Conservation (phyloP, 2,329 filamentous ascomycete genomes). For the Diaporthe australafricana region DNA sequence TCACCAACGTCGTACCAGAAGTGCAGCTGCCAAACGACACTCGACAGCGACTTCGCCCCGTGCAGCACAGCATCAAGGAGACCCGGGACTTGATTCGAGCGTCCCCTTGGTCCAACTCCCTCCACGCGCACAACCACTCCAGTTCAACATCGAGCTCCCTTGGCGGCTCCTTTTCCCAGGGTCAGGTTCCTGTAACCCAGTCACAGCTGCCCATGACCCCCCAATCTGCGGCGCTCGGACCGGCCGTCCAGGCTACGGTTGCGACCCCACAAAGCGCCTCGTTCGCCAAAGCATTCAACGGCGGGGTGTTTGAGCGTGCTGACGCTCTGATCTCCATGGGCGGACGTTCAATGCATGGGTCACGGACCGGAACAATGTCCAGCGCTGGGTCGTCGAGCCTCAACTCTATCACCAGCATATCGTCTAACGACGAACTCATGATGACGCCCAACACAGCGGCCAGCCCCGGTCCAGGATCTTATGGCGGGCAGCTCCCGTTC, state of each 20-base stretch:
- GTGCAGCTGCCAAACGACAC: slow-evolving; percentile 73
- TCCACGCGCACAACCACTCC: slow-evolving; percentile 47
- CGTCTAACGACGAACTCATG: slow-evolving; percentile 44
- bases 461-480: slow-evolving; percentile 40
- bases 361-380: slow-evolving; percentile 68
- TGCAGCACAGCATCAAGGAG: slow-evolving; percentile 87
- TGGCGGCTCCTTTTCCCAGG: slow-evolving; percentile 38
- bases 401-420: slow-evolving; percentile 46
- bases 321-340: slow-evolving; percentile 68
- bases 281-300: slow-evolving; percentile 65
- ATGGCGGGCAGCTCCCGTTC: slow-evolving; percentile 24
- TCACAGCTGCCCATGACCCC: slow-evolving; percentile 81
- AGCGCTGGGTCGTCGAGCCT: slow-evolving; percentile 66
- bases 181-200: slow-evolving; percentile 36
- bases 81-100: slow-evolving; percentile 77
- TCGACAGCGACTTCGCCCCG: slow-evolving; percentile 78
- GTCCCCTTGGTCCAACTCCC: slow-evolving; percentile 66
- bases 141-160: slow-evolving; percentile 49
- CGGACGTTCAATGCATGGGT: slow-evolving; percentile 62
- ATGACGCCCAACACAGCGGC: slow-evolving; percentile 46
- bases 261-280: slow-evolving; percentile 72
- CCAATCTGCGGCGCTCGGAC: slow-evolving; percentile 87
- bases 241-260: slow-evolving; percentile 90
- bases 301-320: slow-evolving; percentile 71
- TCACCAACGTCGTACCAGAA: slow-evolving; percentile 54